Conservation (phyloP, 2,329 filamentous ascomycete genomes). For the Phyllosticta paracitricarpa region DNA sequence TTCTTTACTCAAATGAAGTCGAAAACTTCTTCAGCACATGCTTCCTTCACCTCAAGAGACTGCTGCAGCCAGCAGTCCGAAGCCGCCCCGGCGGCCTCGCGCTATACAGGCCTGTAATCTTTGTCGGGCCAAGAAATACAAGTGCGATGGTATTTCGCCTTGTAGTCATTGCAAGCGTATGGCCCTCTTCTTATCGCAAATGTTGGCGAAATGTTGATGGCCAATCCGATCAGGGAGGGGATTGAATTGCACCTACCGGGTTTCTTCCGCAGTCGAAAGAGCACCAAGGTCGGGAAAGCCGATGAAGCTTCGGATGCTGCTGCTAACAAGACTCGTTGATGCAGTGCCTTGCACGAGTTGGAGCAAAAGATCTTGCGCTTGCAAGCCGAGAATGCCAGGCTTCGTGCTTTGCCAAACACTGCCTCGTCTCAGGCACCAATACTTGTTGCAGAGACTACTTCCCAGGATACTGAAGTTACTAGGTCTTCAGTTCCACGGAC, state of each 20-base stretch:
- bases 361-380: conserved; percentile 13
- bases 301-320: background rate
- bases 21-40: background rate
- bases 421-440: background rate
- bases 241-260: conserved; percentile 13
- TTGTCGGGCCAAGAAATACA: conserved; percentile 40
- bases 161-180: conserved; percentile 36
- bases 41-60: conserved; percentile 8
- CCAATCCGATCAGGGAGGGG: conserved; percentile 1
- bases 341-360: background rate
- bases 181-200: conserved; percentile 3
- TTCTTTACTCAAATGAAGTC: background rate
- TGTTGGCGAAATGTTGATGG: background rate
- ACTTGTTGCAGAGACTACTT: no score
- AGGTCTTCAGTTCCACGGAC: background rate
- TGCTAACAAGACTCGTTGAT: background rate
- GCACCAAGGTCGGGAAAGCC: background rate
- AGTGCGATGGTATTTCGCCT: conserved; percentile 37
- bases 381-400: conserved; percentile 18
- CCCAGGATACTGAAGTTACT: background rate
- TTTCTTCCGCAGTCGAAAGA: conserved; percentile 6
- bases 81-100: conserved; percentile 22
- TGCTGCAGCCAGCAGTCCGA: conserved; percentile 8
- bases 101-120: conserved; percentile 38
- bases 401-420: background rate